Conservation (phyloP, 2,329 filamentous ascomycete genomes). For the Ophiosphaerella korrae region DNA sequence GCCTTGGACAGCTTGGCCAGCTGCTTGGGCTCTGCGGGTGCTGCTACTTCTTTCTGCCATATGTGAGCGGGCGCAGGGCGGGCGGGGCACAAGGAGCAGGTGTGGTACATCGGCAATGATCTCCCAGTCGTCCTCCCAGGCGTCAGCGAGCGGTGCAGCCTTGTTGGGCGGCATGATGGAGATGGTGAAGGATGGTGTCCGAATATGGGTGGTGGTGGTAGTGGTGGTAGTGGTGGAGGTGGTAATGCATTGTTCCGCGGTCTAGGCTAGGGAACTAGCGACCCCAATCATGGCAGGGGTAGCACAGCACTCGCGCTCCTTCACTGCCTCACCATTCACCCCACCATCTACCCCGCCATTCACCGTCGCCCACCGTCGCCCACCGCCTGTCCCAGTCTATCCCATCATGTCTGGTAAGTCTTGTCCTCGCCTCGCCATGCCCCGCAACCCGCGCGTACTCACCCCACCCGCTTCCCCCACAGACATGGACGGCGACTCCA, state of each 20-base stretch:
- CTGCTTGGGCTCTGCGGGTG: constrained; percentile 46
- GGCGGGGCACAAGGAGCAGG: not conserved
- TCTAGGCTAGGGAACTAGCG: not conserved
- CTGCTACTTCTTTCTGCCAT: constrained; percentile 44
- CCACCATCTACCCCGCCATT: too few relatives aligned
- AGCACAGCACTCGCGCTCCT: not conserved
- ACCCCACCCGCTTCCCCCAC: constrained; percentile 22
- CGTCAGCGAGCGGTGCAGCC: constrained; percentile 54
- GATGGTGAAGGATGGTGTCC: not conserved
- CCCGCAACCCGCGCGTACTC: constrained; percentile 10
- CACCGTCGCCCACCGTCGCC: too few relatives aligned
- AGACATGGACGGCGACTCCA: constrained; percentile 62
- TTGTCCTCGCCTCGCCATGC: constrained; percentile 9
- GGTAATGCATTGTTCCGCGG: not conserved
- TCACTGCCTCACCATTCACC: not conserved
- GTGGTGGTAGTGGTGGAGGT: too few relatives aligned
- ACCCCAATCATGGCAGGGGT: not conserved
- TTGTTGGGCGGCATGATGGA: constrained; percentile 45
- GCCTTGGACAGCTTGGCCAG: constrained; percentile 68
- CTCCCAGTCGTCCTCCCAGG: constrained; percentile 95
- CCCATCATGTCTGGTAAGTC: constrained; percentile 18
- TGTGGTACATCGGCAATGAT: constrained; percentile 69
- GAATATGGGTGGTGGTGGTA: not conserved
- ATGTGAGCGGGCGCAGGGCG: constrained; percentile 22
- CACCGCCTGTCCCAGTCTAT: not conserved